Percentiles rank a stretch among this genome's conserved stretches.
Evolutionary conservation across 495 filamentous ascomycete species (phyloP).

Genomic region (Neurospora tetrasperma): DNA sequence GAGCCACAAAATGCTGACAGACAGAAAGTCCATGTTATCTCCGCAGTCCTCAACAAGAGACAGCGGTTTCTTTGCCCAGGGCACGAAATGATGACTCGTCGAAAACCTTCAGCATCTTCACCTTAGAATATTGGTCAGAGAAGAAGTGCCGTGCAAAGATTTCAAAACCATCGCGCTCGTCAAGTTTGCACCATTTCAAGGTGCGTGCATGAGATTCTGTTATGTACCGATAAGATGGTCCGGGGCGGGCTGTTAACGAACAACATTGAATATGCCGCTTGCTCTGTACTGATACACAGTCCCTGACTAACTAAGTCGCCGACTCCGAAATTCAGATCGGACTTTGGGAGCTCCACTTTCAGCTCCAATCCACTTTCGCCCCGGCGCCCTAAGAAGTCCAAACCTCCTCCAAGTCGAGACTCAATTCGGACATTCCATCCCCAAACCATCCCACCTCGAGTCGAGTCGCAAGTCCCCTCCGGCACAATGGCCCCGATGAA

Average conservation of each 20-base stretch:
- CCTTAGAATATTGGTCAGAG: background rate
- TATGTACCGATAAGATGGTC: background rate
- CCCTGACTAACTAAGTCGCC: background rate
- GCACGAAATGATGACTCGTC: background rate
- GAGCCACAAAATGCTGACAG: background rate
- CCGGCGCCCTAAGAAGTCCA: background rate
- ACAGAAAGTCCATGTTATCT: slow-evolving; percentile 2
- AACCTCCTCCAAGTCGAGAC: background rate
- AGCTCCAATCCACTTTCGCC: slow-evolving; percentile 4
- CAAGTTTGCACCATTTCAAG: background rate
- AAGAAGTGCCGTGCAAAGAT: background rate
- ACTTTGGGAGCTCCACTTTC: background rate
- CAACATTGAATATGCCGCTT: background rate
- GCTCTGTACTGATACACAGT: background rate
- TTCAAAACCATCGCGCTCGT: background rate
- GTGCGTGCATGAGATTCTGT: background rate
- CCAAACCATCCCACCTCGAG: slow-evolving; percentile 8
- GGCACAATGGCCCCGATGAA: slow-evolving; percentile 25
- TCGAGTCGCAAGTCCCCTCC: slow-evolving; percentile 2
- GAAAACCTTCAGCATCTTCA: background rate
- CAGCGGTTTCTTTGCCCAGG: background rate
- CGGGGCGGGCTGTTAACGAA: background rate
- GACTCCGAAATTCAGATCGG: background rate
- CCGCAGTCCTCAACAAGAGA: slow-evolving; percentile 4
- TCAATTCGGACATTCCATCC: slow-evolving; percentile 1